These are phyloP conservation scores for Globisporangium apiculatum DNA, from an alignment of 352 stramenopile genomes.

Conservation along the genomic window DNA sequence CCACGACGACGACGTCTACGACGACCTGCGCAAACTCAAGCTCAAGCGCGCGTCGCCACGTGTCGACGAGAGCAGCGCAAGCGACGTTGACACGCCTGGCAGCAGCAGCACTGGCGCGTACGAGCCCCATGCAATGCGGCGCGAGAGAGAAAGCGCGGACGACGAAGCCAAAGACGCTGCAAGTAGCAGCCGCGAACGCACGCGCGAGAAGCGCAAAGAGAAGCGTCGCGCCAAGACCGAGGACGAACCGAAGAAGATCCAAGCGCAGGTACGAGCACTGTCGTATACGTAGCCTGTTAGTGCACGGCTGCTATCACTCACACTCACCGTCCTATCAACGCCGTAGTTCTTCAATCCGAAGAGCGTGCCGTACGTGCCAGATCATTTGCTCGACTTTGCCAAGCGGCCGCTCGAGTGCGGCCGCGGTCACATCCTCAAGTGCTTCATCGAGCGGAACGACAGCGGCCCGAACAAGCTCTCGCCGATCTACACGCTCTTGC, in stretches of 20 bases:
- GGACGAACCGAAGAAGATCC: slow-evolving; percentile 58
- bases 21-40: slow-evolving; percentile 35
- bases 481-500: slow-evolving; percentile 74
- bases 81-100: slow-evolving; percentile 10
- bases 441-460: slow-evolving; percentile 86
- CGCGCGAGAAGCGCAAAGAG: slow-evolving; percentile 47
- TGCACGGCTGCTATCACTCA: neutral
- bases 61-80: slow-evolving; percentile 17
- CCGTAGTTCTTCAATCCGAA: slow-evolving; percentile 77
- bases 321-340: neutral
- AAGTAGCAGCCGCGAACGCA: slow-evolving; percentile 19
- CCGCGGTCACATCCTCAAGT: slow-evolving; percentile 79
- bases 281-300: neutral
- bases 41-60: slow-evolving; percentile 30
- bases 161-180: slow-evolving; percentile 28
- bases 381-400: slow-evolving; percentile 80
- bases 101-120: neutral
- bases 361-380: slow-evolving; percentile 70
- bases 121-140: neutral
- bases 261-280: slow-evolving; percentile 31
- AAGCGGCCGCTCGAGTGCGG: slow-evolving; percentile 66
- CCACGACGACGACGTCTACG: slow-evolving; percentile 38
- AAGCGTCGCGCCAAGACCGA: slow-evolving; percentile 51
- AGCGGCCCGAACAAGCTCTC: slow-evolving; percentile 70
- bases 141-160: slow-evolving; percentile 10